Evolutionary conservation across 2,329 filamentous ascomycete species (phyloP).

Genomic region (Chaetomium globosum): DNA sequence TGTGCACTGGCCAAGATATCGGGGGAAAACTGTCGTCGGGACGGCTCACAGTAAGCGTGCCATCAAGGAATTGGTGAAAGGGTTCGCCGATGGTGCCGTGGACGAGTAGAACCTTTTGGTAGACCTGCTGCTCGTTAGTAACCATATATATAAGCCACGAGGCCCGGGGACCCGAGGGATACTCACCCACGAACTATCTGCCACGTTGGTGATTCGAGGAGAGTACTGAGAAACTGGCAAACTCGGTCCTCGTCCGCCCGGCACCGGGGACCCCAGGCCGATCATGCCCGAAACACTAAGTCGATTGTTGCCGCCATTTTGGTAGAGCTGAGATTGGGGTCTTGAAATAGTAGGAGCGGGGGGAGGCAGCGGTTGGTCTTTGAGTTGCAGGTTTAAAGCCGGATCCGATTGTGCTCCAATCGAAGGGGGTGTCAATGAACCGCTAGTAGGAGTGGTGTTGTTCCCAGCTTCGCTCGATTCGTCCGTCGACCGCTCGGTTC

Average conservation of each 20-base stretch:
- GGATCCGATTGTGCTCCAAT: constrained; percentile 67
- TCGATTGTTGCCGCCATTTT: constrained; percentile 53
- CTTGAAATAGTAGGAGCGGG: constrained; percentile 40
- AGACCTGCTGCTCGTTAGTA: constrained; percentile 62
- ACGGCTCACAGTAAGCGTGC: constrained; percentile 75
- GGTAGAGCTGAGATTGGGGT: constrained; percentile 45
- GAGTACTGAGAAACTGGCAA: constrained; percentile 75
- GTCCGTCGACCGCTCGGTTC: constrained; percentile 64
- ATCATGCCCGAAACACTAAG: constrained; percentile 67
- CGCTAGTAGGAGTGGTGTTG: constrained; percentile 65
- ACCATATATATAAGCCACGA: background rate
- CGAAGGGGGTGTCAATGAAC: constrained; percentile 75
- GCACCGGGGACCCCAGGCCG: constrained; percentile 59
- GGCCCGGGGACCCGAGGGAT: background rate
- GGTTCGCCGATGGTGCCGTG: constrained; percentile 80
- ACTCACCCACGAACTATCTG: constrained; percentile 82
- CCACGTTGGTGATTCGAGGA: constrained; percentile 75
- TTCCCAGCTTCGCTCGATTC: constrained; percentile 64
- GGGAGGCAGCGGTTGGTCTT: constrained; percentile 46
- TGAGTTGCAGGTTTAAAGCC: constrained; percentile 64
- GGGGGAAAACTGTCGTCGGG: constrained; percentile 84
- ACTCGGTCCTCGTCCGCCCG: constrained; percentile 55
- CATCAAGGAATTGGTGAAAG: constrained; percentile 69
- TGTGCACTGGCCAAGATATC: constrained; percentile 81
- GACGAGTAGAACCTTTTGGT: constrained; percentile 85